Percentiles rank a stretch among this genome's conserved stretches.
phyloP scores from a whole-genome alignment of 2,329 filamentous ascomycete genomes.

The Clonostachys rhizophaga region DNA sequence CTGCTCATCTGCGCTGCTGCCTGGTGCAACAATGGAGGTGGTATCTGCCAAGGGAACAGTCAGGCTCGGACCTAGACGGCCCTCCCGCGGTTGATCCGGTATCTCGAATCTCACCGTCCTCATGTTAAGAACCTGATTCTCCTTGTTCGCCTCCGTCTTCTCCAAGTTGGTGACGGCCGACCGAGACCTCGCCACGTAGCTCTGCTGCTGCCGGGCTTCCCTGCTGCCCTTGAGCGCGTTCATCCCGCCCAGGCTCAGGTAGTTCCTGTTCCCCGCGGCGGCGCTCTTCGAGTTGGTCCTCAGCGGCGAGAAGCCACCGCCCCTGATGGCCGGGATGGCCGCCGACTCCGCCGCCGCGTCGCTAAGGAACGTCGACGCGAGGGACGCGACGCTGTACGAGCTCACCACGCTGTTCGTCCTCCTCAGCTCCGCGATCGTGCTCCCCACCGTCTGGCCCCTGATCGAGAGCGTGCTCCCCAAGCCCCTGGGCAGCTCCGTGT shows the following conservation, averaged over 20 bases:
- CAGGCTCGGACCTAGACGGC: conserved; percentile 10
- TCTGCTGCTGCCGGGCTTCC: conserved; percentile 7
- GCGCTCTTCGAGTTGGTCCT: conserved; percentile 18
- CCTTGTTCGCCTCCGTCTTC: conserved; percentile 15
- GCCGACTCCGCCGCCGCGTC: conserved; percentile 24
- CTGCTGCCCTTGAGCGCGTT: conserved; percentile 12
- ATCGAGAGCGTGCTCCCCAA: not conserved
- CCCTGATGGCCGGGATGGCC: conserved; percentile 29
- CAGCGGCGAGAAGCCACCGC: conserved; percentile 29
- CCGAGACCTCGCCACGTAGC: conserved; percentile 2
- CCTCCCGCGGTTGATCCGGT: conserved; percentile 5
- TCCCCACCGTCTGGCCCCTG: conserved; percentile 20
- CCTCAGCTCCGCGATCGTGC: conserved; percentile 45
- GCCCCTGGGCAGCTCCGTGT: not conserved
- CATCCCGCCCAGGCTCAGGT: conserved; percentile 31
- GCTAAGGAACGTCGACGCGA: conserved; percentile 16
- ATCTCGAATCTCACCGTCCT: conserved; percentile 8
- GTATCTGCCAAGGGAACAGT: not conserved
- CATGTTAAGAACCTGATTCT: conserved; percentile 14
- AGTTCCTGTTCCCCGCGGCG: conserved; percentile 35
- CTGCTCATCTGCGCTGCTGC: not conserved
- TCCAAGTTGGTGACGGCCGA: not conserved
- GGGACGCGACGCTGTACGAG: conserved; percentile 33
- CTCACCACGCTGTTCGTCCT: conserved; percentile 53
- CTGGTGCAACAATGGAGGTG: too few species aligned